These are phyloP conservation scores for Veloporphyrellus conicus DNA, from an alignment of 1,284 basidiomycete species.

Conservation along the genomic window DNA sequence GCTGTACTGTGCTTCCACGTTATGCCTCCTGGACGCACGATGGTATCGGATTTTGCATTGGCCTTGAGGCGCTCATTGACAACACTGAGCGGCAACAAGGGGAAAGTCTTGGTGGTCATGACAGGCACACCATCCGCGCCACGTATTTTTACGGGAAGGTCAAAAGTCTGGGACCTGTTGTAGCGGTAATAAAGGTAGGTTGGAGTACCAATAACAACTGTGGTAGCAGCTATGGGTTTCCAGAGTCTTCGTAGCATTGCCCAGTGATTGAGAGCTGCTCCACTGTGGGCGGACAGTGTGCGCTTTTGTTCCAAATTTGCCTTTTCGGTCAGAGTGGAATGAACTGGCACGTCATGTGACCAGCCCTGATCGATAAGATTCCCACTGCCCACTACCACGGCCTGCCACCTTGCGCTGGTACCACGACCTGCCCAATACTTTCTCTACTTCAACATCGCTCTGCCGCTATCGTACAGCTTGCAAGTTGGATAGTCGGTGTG, in stretches of 20 bases:
- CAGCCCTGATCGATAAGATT: conserved; percentile 24
- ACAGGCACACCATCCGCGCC: conserved; percentile 57
- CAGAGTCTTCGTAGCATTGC: conserved; percentile 60
- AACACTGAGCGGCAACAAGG: conserved; percentile 54
- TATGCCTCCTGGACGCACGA: conserved; percentile 48
- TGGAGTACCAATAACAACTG: conserved; percentile 40
- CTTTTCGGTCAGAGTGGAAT: not conserved
- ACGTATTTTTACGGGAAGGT: conserved; percentile 50
- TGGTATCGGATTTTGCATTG: conserved; percentile 46
- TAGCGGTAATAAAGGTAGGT: conserved; percentile 42
- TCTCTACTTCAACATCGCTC: conserved; percentile 1
- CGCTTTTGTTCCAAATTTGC: too few relatives aligned
- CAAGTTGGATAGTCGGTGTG: conserved; percentile 16
- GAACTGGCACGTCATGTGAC: conserved; percentile 18
- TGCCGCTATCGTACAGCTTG: conserved; percentile 1
- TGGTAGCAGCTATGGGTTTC: conserved; percentile 49
- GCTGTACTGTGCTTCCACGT: conserved; percentile 76
- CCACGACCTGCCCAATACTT: conserved; percentile 23
- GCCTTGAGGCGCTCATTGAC: conserved; percentile 59
- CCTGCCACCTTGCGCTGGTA: conserved; percentile 20
- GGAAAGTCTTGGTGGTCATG: conserved; percentile 50
- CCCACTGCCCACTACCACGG: conserved; percentile 16
- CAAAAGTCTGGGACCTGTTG: conserved; percentile 46
- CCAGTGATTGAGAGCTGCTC: too few relatives aligned
- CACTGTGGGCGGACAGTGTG: not conserved